Percentiles rank a stretch among this genome's conserved stretches.
Conservation (phyloP, 345 rosid species). For the Barbarea vulgaris region DNA sequence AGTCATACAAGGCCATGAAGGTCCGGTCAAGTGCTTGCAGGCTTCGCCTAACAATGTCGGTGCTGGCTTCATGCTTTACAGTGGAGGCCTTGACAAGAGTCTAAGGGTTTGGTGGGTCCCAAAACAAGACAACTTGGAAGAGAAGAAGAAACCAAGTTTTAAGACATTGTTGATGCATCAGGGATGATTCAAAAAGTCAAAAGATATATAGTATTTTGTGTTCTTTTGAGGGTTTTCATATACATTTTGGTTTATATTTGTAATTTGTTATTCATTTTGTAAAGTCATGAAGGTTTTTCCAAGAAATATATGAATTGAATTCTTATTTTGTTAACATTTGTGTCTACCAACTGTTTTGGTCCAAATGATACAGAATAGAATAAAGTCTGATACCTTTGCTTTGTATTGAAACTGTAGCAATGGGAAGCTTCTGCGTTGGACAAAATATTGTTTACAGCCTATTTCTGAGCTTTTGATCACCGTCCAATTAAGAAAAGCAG, state of each 20-base stretch:
- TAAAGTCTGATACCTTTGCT: slow-evolving; percentile 32
- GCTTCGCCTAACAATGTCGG: slow-evolving; percentile 60
- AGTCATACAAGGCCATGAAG: slow-evolving; percentile 72
- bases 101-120: slow-evolving; percentile 96
- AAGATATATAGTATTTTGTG: slow-evolving; percentile 7
- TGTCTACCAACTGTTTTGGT: slow-evolving; percentile 30
- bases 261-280: slow-evolving; percentile 40
- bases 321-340: slow-evolving; percentile 14
- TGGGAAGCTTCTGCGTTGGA: slow-evolving; percentile 27
- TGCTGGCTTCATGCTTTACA: slow-evolving; percentile 79
- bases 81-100: slow-evolving; percentile 90
- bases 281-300: not conserved
- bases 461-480: slow-evolving; percentile 33
- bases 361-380: slow-evolving; percentile 1
- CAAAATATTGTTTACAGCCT: slow-evolving; percentile 1
- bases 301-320: slow-evolving; percentile 14
- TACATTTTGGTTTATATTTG: slow-evolving; percentile 36
- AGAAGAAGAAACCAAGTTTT: slow-evolving; percentile 34
- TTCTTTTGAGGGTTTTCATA: slow-evolving; percentile 12
- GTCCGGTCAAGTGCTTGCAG: slow-evolving; percentile 92
- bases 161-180: slow-evolving; percentile 24
- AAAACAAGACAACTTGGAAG: slow-evolving; percentile 32
- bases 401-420: slow-evolving; percentile 42
- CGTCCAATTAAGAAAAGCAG: slow-evolving; percentile 39
- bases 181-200: slow-evolving; percentile 14